Base-by-base conservation (phyloP, 2,329 filamentous ascomycete genomes). In the Sclerotinia spermophila region DNA sequence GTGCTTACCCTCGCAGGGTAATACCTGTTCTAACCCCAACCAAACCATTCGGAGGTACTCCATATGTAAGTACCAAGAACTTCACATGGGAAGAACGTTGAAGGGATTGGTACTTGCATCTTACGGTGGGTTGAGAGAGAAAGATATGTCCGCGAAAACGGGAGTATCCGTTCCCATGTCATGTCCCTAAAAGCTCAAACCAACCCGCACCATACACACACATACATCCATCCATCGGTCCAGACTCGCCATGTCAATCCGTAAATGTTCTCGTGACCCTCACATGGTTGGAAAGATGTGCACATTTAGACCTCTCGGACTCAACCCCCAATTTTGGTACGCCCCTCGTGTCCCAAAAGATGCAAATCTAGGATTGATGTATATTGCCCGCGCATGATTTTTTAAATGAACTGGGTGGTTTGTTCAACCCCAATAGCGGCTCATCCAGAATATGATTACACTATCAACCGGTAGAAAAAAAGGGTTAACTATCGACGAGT, bases 311-410 rank as follows among this genome's bases (percentile, higher is more conserved):
- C 68, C 61, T 70, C 35, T 67, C 68, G 68, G 68, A 70, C 68
- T 70, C 48, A 66, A 61, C 38, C 51, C 71, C 73, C 61, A 62
- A 75, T 70, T 70, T 69, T 60, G 33, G 76, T 77, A 73, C 72
- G 70, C 77, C 75, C 48, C 71, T 77, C 74, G 73, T 76, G 73
- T 76, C 73, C 75, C 73, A 75, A 73, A 75, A 62, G 66, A 75
- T 75, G 71, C 69, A 72, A 71, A 75, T 68, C 71, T 65, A 71
- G 70, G 74, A 75, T 73, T 75, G 55, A 70, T 60, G 35, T 70
- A 70, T 59, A 70, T 70, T 68, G 44, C 44, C 71, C 69, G 60
- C 42, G 68, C 68, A 70, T 70, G 40, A 66, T 58, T 45, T 56
- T 72, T 69, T 64, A 73, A 72, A 72, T 70, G 73, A 71, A 44